Evolutionary conservation across 305 asterid genomes (phyloP).

Genomic region (Rubia occidens): DNA sequence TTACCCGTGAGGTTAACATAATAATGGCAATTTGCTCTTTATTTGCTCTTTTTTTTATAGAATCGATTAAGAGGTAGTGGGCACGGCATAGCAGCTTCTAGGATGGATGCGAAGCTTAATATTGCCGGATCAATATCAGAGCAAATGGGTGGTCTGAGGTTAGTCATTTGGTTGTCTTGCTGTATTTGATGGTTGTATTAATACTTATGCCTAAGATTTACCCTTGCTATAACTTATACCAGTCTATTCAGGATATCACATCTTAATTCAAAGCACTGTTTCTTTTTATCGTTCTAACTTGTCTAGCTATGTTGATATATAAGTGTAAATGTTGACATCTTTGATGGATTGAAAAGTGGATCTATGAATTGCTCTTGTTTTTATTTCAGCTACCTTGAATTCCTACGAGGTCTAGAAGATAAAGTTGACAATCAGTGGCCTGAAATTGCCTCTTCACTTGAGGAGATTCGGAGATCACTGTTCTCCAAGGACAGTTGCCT

Average conservation of each 20-base stretch:
- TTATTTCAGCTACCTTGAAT: conserved; percentile 74
- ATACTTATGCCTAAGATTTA: background rate
- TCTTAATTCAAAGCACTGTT: background rate
- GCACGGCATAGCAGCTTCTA: conserved; percentile 89
- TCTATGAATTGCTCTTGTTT: background rate
- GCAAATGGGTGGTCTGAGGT: conserved; percentile 99
- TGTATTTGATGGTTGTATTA: background rate
- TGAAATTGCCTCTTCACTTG: conserved; percentile 74
- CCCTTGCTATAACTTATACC: background rate
- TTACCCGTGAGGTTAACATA: background rate
- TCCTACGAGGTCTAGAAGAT: conserved; percentile 61
- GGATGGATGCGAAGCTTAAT: conserved; percentile 97
- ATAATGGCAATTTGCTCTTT: background rate
- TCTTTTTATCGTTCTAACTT: conserved; percentile 3
- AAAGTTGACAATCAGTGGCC: conserved; percentile 76
- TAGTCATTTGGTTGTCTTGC: conserved; percentile 11
- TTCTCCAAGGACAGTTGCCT: conserved; percentile 76
- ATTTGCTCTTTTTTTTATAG: conserved; percentile 30
- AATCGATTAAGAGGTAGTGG: conserved; percentile 97
- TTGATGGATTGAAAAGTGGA: background rate
- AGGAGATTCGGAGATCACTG: conserved; percentile 75
- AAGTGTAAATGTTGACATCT: background rate
- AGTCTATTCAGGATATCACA: background rate
- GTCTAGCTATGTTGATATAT: background rate
- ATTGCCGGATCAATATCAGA: conserved; percentile 94